phyloP scores from a whole-genome alignment of 2,329 filamentous ascomycete genomes.

The Lanzia echinophila region DNA sequence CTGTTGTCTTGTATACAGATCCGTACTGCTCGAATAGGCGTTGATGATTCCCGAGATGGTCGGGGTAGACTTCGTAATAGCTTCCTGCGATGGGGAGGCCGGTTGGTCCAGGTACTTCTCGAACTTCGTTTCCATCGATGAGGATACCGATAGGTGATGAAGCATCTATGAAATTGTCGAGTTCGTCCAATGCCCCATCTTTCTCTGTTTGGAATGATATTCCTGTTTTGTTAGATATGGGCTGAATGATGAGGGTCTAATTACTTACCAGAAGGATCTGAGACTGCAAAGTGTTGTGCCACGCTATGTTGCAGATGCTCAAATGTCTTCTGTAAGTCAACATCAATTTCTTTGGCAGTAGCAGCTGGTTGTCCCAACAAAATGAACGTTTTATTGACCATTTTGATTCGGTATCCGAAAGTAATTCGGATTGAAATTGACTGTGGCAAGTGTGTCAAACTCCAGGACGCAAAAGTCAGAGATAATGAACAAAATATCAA shows the following conservation, averaged over 20 bases:
- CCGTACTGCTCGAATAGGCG: conserved; percentile 35
- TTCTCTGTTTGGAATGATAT: conserved; percentile 16
- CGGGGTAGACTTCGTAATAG: conserved; percentile 35
- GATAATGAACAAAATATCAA: no score
- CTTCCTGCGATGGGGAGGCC: conserved; percentile 33
- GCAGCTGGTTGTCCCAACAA: conserved; percentile 10
- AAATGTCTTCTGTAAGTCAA: conserved; percentile 13
- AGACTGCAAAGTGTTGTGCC: conserved; percentile 12
- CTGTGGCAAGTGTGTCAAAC: no score
- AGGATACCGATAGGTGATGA: conserved; percentile 14
- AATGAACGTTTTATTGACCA: conserved; percentile 8
- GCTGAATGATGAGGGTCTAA: neutral
- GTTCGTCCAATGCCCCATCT: conserved; percentile 14
- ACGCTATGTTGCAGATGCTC: conserved; percentile 13
- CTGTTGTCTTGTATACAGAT: conserved; percentile 32
- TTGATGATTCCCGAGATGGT: conserved; percentile 37
- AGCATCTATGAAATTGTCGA: conserved; percentile 12
- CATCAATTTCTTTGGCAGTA: conserved; percentile 7
- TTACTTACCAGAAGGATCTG: conserved; percentile 12
- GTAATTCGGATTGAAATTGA: neutral
- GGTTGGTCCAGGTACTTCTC: conserved; percentile 25
- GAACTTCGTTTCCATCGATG: conserved; percentile 15
- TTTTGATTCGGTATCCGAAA: neutral
- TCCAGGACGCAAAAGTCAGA: no score
- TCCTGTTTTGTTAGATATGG: conserved; percentile 3